Evolutionary conservation across 2,329 filamentous ascomycete genomes (phyloP), one percentile per base, ranked within the genome.

Genomic region (Aspergillus melleus): DNA sequence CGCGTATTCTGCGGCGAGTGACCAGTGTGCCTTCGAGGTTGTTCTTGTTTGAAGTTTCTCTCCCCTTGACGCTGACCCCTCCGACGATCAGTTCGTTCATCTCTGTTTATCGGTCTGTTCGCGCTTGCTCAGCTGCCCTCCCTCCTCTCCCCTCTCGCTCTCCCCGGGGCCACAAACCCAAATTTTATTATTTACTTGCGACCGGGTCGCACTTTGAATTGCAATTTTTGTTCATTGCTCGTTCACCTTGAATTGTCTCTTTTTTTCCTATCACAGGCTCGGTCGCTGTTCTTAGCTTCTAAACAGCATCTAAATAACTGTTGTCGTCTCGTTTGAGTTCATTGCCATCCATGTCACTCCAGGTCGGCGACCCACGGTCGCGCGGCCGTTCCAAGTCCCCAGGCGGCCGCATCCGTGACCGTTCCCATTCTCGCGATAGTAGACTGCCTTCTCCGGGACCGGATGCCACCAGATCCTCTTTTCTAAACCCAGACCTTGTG

Each of bases 381-480:
- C 77, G 79, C 58, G 75, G 74, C 62, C 74, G 79, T 57, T 80
- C 78, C 62, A 80, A 76, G 62, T 80, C 79, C 36, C 79, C 78
- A 36, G 68, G 74, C 58, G 76, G 77, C 29, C 72, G 73, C 32
- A 72, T 65, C 62, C 70, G 75, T 49, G 77, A 79, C 49, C 76
- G 76, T 60, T 79, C 78, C 50, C 73, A 73, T 55, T 79, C 78
- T 66, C 77, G 77, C 70, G 76, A 79, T 61, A 69, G 60, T 55
- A 74, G 77, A 49, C 67, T 63, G 12, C 68, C 74, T 12, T 71
- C 70, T 26, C 70, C 74, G 22, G 66, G 70, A 11, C 66, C 71
- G 60, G 64, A 72, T 26, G 61, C 64, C 60, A 51, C 64, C 55
- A 58, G 66, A 58, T 29, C 30, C 20, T 55, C 70, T 36, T 72